Percentiles rank a stretch among this genome's conserved stretches.
Evolutionary conservation across 768 basidiomycete species (phyloP).

Genomic region (Tricholoma hemisulphureum): DNA sequence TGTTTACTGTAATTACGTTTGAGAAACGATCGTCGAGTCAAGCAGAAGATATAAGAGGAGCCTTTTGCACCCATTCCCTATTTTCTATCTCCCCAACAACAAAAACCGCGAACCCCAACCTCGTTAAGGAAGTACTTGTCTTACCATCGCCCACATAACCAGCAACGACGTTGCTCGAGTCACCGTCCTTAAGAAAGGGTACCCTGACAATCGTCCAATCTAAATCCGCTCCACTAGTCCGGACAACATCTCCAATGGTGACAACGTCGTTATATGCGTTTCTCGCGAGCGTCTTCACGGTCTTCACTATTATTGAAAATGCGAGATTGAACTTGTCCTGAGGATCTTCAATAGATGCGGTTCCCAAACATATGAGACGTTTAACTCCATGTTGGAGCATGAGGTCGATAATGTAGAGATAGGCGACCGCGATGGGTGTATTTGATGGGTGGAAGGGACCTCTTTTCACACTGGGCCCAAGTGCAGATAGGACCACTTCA

Average conservation of each 20-base stretch:
- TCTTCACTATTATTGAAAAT: constrained; percentile 44
- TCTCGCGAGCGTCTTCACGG: constrained; percentile 42
- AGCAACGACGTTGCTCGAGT: constrained; percentile 45
- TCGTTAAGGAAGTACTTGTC: constrained; percentile 47
- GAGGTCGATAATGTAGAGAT: constrained; percentile 49
- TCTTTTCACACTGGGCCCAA: constrained; percentile 47
- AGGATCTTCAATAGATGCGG: constrained; percentile 61
- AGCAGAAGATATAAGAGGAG: constrained; percentile 39
- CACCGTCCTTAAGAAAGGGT: constrained; percentile 54
- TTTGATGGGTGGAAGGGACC: constrained; percentile 41
- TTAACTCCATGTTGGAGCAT: constrained; percentile 54
- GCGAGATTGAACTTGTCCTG: constrained; percentile 53
- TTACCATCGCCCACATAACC: constrained; percentile 71
- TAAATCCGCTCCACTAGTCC: constrained; percentile 45
- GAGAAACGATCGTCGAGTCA: too few species aligned
- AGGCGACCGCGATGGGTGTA: constrained; percentile 63
- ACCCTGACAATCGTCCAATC: constrained; percentile 74
- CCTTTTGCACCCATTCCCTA: constrained; percentile 58
- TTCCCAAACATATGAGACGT: constrained; percentile 66
- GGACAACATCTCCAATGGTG: constrained; percentile 56
- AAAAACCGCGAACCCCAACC: constrained; percentile 61
- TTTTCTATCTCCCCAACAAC: constrained; percentile 54
- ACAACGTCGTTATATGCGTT: constrained; percentile 70
- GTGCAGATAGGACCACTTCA: constrained; percentile 63
- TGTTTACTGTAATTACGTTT: too few species aligned